These are phyloP conservation scores for Suillus decipiens DNA, from an alignment of 768 basidiomycete genomes.

Conservation along the genomic window DNA sequence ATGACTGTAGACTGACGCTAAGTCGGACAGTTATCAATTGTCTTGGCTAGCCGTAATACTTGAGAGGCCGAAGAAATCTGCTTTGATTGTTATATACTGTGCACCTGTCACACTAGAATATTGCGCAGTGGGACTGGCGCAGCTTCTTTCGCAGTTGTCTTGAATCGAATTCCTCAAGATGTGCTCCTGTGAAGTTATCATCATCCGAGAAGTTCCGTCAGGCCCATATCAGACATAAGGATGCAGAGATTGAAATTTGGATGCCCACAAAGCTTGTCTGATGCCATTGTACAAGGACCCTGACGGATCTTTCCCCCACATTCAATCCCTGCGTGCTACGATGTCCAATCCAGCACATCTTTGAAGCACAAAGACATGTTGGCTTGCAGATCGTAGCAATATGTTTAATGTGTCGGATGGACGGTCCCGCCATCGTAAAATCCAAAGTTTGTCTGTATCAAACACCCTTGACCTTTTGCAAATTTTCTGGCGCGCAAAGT, in stretches of 20 bases:
- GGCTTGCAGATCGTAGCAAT: too few species aligned
- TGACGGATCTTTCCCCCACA: not conserved
- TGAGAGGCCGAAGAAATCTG: slow-evolving; percentile 41
- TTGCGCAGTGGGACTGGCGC: slow-evolving; percentile 19
- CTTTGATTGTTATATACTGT: too few species aligned
- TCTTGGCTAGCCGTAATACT: slow-evolving; percentile 47
- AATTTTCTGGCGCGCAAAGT: not conserved
- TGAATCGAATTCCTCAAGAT: slow-evolving; percentile 26
- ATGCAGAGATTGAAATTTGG: not conserved
- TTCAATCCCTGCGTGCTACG: not conserved
- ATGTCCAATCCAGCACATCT: not conserved
- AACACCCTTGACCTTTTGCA: not conserved
- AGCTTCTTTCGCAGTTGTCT: slow-evolving; percentile 33
- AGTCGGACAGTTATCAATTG: slow-evolving; percentile 41
- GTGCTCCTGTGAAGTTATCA: slow-evolving; percentile 17
- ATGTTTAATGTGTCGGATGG: too few species aligned
- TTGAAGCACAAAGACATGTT: too few species aligned
- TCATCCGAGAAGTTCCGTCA: slow-evolving; percentile 15
- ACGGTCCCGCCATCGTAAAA: too few species aligned
- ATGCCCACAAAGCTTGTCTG: not conserved
- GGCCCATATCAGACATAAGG: slow-evolving; percentile 23
- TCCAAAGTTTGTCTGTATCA: not conserved
- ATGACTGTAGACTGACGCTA: slow-evolving; percentile 63
- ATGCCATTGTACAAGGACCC: not conserved
- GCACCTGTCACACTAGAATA: too few species aligned